These are phyloP conservation scores for Trametes cingulata DNA, from an alignment of 768 basidiomycete genomes.

Conservation along the genomic window DNA sequence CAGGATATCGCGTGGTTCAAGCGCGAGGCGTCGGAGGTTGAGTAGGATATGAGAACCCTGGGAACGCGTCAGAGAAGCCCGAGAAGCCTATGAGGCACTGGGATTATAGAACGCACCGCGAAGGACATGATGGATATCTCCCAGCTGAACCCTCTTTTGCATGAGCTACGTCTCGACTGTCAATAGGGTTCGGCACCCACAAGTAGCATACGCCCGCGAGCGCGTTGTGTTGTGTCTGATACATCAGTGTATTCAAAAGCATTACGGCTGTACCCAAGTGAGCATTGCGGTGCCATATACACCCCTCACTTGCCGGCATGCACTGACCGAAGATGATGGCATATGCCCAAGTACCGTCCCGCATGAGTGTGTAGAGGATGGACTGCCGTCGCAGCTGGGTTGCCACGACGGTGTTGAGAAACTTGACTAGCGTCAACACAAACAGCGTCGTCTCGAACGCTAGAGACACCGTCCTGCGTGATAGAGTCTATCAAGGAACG, in stretches of 20 bases:
- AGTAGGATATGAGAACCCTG: conserved; percentile 15
- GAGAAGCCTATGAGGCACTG: too few relatives aligned
- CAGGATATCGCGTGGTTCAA: background rate
- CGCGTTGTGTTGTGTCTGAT: conserved; percentile 18
- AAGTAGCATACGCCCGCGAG: conserved; percentile 21
- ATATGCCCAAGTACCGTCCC: conserved; percentile 21
- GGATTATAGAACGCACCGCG: conserved; percentile 1
- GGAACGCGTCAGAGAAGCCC: too few relatives aligned
- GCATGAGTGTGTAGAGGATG: conserved; percentile 1
- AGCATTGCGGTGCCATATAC: background rate
- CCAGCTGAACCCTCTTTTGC: background rate
- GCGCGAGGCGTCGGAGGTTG: conserved; percentile 8
- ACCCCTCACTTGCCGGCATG: too few relatives aligned
- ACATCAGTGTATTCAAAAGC: conserved; percentile 25
- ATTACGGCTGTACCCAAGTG: conserved; percentile 11
- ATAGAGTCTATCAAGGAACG: background rate
- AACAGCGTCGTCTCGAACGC: conserved; percentile 19
- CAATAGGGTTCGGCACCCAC: background rate
- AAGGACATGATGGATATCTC: conserved; percentile 19
- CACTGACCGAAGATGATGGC: conserved; percentile 16
- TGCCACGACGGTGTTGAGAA: background rate
- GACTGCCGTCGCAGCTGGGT: background rate
- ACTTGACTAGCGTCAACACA: conserved; percentile 13
- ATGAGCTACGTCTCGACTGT: background rate
- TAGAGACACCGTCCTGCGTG: conserved; percentile 6